Evolutionary conservation across 129 eudicot genomes (phyloP).

Genomic region (Arctium lappa): DNA sequence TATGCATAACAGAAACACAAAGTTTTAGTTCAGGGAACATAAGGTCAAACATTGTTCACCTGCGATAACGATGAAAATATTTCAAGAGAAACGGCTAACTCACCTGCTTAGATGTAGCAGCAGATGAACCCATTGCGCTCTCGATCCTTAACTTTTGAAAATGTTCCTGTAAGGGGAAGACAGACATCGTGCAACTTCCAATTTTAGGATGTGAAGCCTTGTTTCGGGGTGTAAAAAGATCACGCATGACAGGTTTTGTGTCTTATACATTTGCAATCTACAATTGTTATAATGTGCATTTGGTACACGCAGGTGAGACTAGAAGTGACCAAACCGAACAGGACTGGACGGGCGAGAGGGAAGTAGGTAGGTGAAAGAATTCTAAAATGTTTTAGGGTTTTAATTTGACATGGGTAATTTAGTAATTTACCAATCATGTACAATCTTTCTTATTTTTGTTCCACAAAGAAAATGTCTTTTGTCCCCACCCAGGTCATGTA

Average conservation of each 20-base stretch:
- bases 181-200: not conserved
- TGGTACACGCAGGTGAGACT: too few species aligned
- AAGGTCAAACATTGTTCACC: not conserved
- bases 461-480: too few species aligned
- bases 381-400: not conserved
- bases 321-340: too few species aligned
- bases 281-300: too few species aligned
- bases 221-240: not conserved
- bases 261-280: not conserved
- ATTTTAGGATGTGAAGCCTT: not conserved
- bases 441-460: too few species aligned
- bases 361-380: not conserved
- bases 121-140: slow-evolving; percentile 90
- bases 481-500: too few species aligned
- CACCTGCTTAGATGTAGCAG: slow-evolving; percentile 86
- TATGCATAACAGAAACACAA: slow-evolving; percentile 21
- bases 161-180: slow-evolving; percentile 53
- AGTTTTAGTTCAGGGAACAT: not conserved
- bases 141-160: slow-evolving; percentile 87
- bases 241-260: not conserved
- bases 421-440: not conserved
- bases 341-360: too few species aligned
- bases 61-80: not conserved
- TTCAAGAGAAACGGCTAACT: not conserved
- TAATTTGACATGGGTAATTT: not conserved